These are phyloP conservation scores for Phellinidium pouzarii DNA, from an alignment of 1,284 basidiomycete genomes.

Conservation along the genomic window DNA sequence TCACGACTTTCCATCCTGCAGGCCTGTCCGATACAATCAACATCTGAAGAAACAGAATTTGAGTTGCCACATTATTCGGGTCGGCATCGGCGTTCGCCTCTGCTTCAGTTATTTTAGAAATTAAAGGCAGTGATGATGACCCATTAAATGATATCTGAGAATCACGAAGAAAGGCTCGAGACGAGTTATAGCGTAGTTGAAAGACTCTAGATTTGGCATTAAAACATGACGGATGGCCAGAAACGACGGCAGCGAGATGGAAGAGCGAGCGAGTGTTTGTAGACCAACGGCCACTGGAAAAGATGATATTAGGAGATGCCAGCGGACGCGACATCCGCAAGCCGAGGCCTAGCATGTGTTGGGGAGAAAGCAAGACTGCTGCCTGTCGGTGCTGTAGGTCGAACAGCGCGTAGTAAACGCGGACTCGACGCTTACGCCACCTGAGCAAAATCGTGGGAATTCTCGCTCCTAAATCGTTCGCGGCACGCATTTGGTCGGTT, in stretches of 20 bases:
- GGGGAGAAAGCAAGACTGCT: not conserved
- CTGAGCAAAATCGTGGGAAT: not conserved
- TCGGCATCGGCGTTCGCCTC: slow-evolving; percentile 70
- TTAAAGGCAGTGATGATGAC: slow-evolving; percentile 29
- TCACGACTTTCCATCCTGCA: slow-evolving; percentile 62
- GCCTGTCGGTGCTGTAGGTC: not conserved
- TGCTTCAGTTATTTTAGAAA: slow-evolving; percentile 59
- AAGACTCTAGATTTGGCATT: slow-evolving; percentile 4
- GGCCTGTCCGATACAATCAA: slow-evolving; percentile 55
- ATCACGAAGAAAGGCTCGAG: slow-evolving; percentile 1
- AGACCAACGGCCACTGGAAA: slow-evolving; percentile 1
- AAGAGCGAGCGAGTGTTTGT: slow-evolving; percentile 12
- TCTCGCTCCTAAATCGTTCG: not conserved
- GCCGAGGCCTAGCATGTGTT: slow-evolving; percentile 15
- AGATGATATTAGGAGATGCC: not conserved
- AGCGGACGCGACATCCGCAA: slow-evolving; percentile 9
- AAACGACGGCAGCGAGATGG: slow-evolving; percentile 4
- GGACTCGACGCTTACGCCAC: not conserved
- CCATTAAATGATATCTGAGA: slow-evolving; percentile 4
- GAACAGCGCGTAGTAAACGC: not conserved
- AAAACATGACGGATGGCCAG: not conserved
- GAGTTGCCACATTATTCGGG: slow-evolving; percentile 59
- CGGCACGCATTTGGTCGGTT: not conserved
- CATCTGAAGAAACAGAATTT: slow-evolving; percentile 63
- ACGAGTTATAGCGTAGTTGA: not conserved